Percentiles rank a stretch among this genome's conserved stretches.
Evolutionary conservation across 495 filamentous ascomycete species (phyloP).

Genomic region (Talaromyces ruber): DNA sequence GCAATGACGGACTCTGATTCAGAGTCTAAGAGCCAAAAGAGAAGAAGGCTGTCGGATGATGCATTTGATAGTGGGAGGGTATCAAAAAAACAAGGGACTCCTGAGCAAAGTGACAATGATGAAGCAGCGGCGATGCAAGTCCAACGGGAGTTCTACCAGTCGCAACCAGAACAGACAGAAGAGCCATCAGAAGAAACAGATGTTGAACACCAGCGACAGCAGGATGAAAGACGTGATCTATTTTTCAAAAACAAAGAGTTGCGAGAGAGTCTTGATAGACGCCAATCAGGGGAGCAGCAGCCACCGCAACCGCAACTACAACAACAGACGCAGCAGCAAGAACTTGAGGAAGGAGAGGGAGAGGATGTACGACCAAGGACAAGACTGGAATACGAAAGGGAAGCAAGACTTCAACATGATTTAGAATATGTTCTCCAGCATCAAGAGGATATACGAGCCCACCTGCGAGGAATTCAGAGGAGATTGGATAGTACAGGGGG

Average conservation of each 20-base stretch:
- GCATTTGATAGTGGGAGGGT: not conserved
- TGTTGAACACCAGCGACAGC: not conserved
- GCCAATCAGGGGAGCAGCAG: not conserved
- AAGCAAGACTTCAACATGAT: not conserved
- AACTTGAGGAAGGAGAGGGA: not conserved
- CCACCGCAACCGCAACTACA: not conserved
- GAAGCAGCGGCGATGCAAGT: not conserved
- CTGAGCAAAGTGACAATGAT: not conserved
- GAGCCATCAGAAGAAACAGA: no score
- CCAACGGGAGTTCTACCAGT: not conserved
- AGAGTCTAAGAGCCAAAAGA: not conserved
- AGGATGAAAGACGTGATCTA: not conserved
- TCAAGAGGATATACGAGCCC: not conserved
- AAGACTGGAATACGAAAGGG: not conserved
- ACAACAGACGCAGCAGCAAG: not conserved
- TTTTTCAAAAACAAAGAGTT: not conserved
- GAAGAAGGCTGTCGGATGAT: not conserved
- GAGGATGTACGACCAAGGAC: not conserved
- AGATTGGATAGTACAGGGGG: not conserved
- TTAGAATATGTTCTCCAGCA: not conserved
- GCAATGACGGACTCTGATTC: not conserved
- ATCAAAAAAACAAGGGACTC: not conserved
- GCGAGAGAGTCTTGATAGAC: not conserved
- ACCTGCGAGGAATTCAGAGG: not conserved
- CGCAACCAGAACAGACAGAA: not conserved